These are phyloP conservation scores for Apophysomyces variabilis DNA, from an alignment of 371 early-diverging fungal genomes.

Conservation along the genomic window DNA sequence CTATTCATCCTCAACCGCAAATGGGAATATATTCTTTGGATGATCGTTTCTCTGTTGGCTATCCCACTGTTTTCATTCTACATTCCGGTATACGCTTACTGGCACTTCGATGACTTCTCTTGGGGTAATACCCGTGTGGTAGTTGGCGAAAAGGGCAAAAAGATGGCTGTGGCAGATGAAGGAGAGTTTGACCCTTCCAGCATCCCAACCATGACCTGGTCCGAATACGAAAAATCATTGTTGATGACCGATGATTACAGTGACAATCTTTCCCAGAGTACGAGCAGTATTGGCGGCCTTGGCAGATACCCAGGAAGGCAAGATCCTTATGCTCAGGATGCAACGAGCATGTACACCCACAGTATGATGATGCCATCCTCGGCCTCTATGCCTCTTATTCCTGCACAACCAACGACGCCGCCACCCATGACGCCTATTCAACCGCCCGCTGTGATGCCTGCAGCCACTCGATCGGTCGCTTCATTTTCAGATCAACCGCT, in stretches of 20 bases:
- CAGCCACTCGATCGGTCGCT: conserved; percentile 11
- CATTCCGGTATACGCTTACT: conserved; percentile 89
- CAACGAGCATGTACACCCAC: conserved; percentile 34
- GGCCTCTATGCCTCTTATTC: conserved; percentile 44
- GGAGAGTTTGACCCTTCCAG: conserved; percentile 60
- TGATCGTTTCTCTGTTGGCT: conserved; percentile 88
- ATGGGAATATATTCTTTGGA: conserved; percentile 95
- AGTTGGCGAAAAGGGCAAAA: conserved; percentile 77
- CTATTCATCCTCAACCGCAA: conserved; percentile 85
- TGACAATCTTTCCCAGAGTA: conserved; percentile 42
- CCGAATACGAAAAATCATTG: conserved; percentile 82
- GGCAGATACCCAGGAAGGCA: conserved; percentile 13
- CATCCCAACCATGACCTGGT: conserved; percentile 82
- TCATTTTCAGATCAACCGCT: conserved; percentile 18
- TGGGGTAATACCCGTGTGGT: conserved; percentile 98
- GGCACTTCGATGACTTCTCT: conserved; percentile 98
- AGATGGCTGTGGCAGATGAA: conserved; percentile 57
- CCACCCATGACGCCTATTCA: conserved; percentile 23
- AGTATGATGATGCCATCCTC: conserved; percentile 39
- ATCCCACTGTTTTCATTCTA: conserved; percentile 85
- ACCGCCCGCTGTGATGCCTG: conserved; percentile 30
- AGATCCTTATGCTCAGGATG: conserved; percentile 12
- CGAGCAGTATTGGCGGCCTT: conserved; percentile 27
- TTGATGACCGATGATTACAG: conserved; percentile 58
- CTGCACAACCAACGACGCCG: conserved; percentile 23